These are phyloP conservation scores for Fusarium guadeloupense DNA, from an alignment of 2,329 filamentous ascomycete species.

Conservation along the genomic window DNA sequence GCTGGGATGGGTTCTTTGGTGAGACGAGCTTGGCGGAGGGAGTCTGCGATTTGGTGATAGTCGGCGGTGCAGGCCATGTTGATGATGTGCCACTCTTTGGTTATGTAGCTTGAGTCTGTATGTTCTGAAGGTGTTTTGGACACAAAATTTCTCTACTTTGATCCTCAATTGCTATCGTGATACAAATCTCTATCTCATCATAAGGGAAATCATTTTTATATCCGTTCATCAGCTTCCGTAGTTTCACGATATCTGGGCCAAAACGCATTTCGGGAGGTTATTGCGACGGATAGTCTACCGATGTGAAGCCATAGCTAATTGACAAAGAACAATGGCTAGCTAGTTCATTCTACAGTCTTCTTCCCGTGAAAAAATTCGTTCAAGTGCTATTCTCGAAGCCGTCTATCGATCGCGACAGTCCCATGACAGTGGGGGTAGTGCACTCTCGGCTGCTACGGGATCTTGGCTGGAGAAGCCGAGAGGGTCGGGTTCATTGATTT, in stretches of 20 bases:
- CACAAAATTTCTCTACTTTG: background rate
- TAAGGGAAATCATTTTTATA: background rate
- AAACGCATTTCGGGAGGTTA: background rate
- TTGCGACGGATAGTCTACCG: background rate
- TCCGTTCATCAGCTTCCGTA: background rate
- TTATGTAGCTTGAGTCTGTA: too few species aligned
- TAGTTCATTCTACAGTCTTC: too few species aligned
- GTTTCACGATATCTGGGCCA: background rate
- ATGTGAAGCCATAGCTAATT: background rate
- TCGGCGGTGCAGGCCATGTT: background rate
- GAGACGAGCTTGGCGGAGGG: constrained; percentile 34
- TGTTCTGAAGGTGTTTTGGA: too few species aligned
- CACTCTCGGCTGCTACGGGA: background rate
- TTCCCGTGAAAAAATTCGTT: too few species aligned
- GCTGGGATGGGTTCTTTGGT: constrained; percentile 32
- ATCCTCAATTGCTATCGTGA: background rate
- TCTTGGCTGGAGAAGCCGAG: background rate
- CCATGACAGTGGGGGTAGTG: background rate
- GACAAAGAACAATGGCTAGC: too few species aligned
- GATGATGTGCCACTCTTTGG: background rate
- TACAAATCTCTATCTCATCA: background rate
- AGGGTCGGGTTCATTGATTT: too few species aligned
- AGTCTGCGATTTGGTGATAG: constrained; percentile 16
- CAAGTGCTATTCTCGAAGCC: too few species aligned
- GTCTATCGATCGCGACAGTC: background rate